Evolutionary conservation across 306 rosid species (phyloP).

Genomic region (Fragaria iinumae): DNA sequence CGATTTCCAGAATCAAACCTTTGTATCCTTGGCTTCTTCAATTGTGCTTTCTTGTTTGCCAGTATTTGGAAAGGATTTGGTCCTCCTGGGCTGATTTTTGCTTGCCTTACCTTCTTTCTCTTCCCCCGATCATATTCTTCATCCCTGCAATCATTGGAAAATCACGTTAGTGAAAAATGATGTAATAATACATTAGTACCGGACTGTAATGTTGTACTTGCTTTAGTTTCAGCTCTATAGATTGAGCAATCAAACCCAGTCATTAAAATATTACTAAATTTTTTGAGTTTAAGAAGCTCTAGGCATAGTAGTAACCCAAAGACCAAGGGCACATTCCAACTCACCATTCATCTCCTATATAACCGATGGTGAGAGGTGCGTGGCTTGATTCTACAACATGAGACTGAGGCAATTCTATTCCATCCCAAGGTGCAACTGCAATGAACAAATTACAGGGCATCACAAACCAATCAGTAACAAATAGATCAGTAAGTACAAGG

Average conservation of each 20-base stretch:
- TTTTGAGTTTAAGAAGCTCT: not conserved
- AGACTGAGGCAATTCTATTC: conserved; percentile 45
- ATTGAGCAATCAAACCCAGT: not conserved
- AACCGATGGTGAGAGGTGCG: conserved; percentile 52
- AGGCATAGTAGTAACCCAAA: not conserved
- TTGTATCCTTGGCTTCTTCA: conserved; percentile 50
- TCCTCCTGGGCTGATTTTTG: conserved; percentile 51
- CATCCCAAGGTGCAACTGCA: conserved; percentile 91
- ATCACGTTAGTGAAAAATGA: not conserved
- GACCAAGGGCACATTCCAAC: conserved; percentile 20
- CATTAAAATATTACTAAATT: not conserved
- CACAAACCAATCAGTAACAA: not conserved
- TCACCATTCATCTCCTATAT: conserved; percentile 85
- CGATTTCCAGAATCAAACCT: conserved; percentile 49
- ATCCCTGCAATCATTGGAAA: conserved; percentile 57
- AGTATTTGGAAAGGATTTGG: conserved; percentile 74
- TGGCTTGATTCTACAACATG: conserved; percentile 33
- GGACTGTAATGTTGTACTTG: not conserved
- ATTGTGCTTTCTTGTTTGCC: conserved; percentile 45
- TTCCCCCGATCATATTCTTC: conserved; percentile 85
- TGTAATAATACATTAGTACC: not conserved
- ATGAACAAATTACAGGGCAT: conserved; percentile 16
- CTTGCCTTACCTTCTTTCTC: conserved; percentile 68
- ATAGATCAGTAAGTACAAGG: not conserved
- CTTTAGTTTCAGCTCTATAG: not conserved